These are phyloP conservation scores for Trichoderma parareesei DNA, from an alignment of 495 filamentous ascomycete species.

Conservation along the genomic window DNA sequence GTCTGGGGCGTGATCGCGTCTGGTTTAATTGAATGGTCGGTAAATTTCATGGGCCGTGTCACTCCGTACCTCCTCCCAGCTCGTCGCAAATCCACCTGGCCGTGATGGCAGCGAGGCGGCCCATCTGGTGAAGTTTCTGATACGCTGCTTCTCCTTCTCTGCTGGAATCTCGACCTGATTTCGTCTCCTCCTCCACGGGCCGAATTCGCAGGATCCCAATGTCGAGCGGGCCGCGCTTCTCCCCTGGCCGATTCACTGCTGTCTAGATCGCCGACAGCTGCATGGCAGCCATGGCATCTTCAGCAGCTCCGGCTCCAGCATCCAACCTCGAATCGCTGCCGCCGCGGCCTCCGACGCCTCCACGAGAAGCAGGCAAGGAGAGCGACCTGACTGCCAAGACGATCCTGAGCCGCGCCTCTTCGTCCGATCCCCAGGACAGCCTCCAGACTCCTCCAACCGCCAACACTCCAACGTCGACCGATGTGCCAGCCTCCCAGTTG, in stretches of 20 bases:
- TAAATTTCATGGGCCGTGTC: slow-evolving; percentile 4
- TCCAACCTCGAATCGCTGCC: slow-evolving; percentile 32
- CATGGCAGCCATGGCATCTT: slow-evolving; percentile 40
- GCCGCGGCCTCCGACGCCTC: slow-evolving; percentile 48
- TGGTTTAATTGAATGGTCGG: slow-evolving; percentile 4
- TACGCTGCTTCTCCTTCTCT: background rate
- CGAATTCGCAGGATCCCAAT: slow-evolving; percentile 1
- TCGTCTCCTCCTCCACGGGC: background rate
- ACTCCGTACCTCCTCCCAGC: slow-evolving; percentile 5
- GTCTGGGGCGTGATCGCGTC: slow-evolving; percentile 1
- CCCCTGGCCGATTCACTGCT: slow-evolving; percentile 9
- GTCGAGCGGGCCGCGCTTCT: background rate
- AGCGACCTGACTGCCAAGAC: slow-evolving; percentile 19
- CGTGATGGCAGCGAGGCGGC: background rate
- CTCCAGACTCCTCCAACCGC: slow-evolving; percentile 41
- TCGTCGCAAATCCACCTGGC: background rate
- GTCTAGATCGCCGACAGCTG: slow-evolving; percentile 18
- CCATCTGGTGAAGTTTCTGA: background rate
- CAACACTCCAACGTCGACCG: slow-evolving; percentile 39
- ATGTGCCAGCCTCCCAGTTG: slow-evolving; percentile 53
- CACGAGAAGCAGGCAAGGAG: slow-evolving; percentile 39
- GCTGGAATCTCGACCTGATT: background rate
- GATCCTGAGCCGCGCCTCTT: slow-evolving; percentile 14
- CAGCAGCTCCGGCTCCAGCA: slow-evolving; percentile 27
- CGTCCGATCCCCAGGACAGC: slow-evolving; percentile 27